Evolutionary conservation across 441 rosid genomes (phyloP), one percentile per base, ranked within the genome.

Genomic region (Brassica hybrid): DNA sequence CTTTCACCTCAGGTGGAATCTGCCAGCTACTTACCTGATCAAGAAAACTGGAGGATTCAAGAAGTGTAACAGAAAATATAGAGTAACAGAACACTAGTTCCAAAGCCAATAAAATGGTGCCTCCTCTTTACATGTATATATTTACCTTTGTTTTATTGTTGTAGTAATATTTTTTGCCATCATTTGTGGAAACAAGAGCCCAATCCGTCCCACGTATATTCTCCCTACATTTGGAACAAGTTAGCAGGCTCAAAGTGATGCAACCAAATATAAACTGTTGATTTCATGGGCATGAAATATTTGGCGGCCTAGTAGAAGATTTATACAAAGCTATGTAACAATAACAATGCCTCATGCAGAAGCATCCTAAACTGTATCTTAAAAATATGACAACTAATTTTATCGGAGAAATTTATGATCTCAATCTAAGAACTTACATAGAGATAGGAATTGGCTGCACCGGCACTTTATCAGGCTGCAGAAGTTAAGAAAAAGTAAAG

Each of bases 1-100:
- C 96, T 67, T 86, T 75, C 81, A 96, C 94, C 80, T 96, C 99
- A 23, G 67, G 67, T 1, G 99, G 99, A 60, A 96, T 82, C 85
- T 94, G 98, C 99, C 99, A 96, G 85, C 99, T 94, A 84, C 95
- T 96, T 72, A 90, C 76, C 98, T 96, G 88, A 73, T 77, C 64
- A 67, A 75, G 38, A 71, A 43, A 67, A 69, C 23, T 65, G 61
- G 72, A 80, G 74, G 67, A 21, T 72, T 72, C 76, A 41, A 63
- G n/a, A 72, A 45, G 50, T 30, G 10, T 34, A 48, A 73, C 36
- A 60, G 52, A 50, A 27, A 16, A 32, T 50, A 58, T 48, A 52
- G 32, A 25, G 34, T 25, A 61, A 11, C 50, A 66, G 9, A 54
- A 17, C 16, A 74, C 11, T 69, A 60, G 48, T 32, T 23, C 14